Base-by-base conservation (phyloP, 2,329 filamentous ascomycete genomes). In the Aspergillus phoenicis region DNA sequence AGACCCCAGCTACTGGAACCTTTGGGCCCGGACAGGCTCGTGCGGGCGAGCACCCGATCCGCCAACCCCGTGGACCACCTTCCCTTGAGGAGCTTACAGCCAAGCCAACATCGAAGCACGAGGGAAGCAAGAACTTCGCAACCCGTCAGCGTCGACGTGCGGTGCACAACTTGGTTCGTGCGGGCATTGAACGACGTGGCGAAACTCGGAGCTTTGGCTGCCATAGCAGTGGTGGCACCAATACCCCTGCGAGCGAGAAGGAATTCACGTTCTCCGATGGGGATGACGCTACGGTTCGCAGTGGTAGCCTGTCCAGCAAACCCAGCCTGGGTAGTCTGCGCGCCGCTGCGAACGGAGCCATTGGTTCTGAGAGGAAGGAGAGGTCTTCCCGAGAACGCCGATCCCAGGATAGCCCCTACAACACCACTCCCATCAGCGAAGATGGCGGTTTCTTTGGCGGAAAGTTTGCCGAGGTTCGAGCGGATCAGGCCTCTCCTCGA, bases 41-140 rank as follows among this genome's bases (percentile, higher is more conserved):
- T 74, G 93, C 93, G 72, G 95, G 95, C 68, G 95, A 98, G 79
- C 95, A 99, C 74, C 95, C 95, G 8, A 81, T 91, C 56, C 93
- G 95, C 61, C 95, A 99, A 78, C 95, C 95, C 56, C 91, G 93
- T 65, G 93, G 93, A 5, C 95, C 95, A 24, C 95, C 95, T 13
- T 88, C 91, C 13, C 84, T 98, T 54, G 95, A 99, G 68, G 95
- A 99, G 80, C 87, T 99, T 62, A 87, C 89, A 71, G 85, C 89
- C 20, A 95, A 93, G 79, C 95, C 95, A 1, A 98, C 94, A 8
- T 89, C 91, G 67, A 97, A 93, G 80, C 87, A 94, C 65, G 94
- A 98, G 76, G 95, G 94, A 24, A 97, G 94, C 87, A 82, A 97
- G 86, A 99, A 99, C 82, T 99, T 99, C 79, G 90, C 91, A 10